Evolutionary conservation across 495 filamentous ascomycete species (phyloP).

Genomic region (Podospora appendiculata): DNA sequence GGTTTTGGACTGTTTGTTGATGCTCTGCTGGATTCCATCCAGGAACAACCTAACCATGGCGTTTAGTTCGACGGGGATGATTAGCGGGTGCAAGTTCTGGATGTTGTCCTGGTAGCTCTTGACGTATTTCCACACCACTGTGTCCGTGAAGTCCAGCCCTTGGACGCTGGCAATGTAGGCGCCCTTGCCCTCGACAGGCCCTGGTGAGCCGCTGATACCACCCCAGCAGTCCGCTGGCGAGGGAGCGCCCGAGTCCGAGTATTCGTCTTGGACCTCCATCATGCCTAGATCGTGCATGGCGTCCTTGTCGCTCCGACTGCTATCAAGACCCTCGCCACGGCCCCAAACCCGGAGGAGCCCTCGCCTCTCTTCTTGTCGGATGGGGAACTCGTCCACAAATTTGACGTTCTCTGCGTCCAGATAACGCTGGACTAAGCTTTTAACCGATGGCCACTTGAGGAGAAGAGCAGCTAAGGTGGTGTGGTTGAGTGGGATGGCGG

Average conservation of each 20-base stretch:
- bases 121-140: slow-evolving; percentile 55
- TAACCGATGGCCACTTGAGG: slow-evolving; percentile 62
- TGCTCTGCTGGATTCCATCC: slow-evolving; percentile 27
- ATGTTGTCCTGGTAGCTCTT: slow-evolving; percentile 71
- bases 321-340: slow-evolving; percentile 64
- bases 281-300: slow-evolving; percentile 21
- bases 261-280: slow-evolving; percentile 27
- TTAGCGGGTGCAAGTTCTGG: slow-evolving; percentile 84
- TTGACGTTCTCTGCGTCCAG: slow-evolving; percentile 42
- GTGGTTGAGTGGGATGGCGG: slow-evolving; percentile 70
- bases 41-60: slow-evolving; percentile 44
- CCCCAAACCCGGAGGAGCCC: slow-evolving; percentile 72
- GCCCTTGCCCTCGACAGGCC: slow-evolving; percentile 32
- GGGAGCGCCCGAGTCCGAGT: slow-evolving; percentile 42
- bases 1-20: slow-evolving; percentile 12
- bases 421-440: slow-evolving; percentile 40
- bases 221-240: slow-evolving; percentile 41
- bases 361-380: slow-evolving; percentile 66
- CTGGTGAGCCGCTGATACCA: slow-evolving; percentile 37
- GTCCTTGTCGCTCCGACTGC: slow-evolving; percentile 16
- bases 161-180: slow-evolving; percentile 46
- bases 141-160: slow-evolving; percentile 54
- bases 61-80: slow-evolving; percentile 44
- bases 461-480: slow-evolving; percentile 74
- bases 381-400: slow-evolving; percentile 56